Conservation (phyloP, 2,329 filamentous ascomycete genomes). For the Rhynchosporium agropyri region DNA sequence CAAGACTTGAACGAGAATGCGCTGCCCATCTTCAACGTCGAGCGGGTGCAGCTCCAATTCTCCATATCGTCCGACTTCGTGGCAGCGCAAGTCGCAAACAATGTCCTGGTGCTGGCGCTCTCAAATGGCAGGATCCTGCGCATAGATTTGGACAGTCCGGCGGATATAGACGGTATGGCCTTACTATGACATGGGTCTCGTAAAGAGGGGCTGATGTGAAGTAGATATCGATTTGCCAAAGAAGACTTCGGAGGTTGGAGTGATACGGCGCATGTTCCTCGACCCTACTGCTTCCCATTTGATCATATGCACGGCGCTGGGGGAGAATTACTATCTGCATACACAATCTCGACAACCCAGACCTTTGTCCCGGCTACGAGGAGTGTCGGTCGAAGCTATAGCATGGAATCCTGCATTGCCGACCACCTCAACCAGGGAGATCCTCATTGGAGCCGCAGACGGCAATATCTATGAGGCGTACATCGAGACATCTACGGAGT, state of each 20-base stretch:
- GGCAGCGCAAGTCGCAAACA: slow-evolving; percentile 94
- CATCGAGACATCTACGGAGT: slow-evolving; percentile 91
- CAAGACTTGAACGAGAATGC: slow-evolving; percentile 61
- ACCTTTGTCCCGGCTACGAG: slow-evolving; percentile 77
- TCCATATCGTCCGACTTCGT: slow-evolving; percentile 94
- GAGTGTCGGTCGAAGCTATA: slow-evolving; percentile 83
- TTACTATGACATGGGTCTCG: not conserved
- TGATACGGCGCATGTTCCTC: slow-evolving; percentile 95
- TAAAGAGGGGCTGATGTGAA: slow-evolving; percentile 14
- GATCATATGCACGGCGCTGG: slow-evolving; percentile 84
- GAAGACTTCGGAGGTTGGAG: slow-evolving; percentile 84
- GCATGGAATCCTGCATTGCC: slow-evolving; percentile 95
- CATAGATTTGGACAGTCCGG: slow-evolving; percentile 90
- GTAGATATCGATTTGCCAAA: slow-evolving; percentile 95
- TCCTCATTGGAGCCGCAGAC: slow-evolving; percentile 87
- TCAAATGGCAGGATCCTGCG: slow-evolving; percentile 90
- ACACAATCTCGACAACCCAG: slow-evolving; percentile 90
- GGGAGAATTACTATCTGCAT: slow-evolving; percentile 98
- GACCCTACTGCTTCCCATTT: slow-evolving; percentile 96
- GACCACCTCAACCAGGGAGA: slow-evolving; percentile 92
- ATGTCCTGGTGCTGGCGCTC: slow-evolving; percentile 89
- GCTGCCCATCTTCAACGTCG: slow-evolving; percentile 91
- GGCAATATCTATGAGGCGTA: slow-evolving; percentile 94
- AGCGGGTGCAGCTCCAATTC: slow-evolving; percentile 91
- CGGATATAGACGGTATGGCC: slow-evolving; percentile 83